Evolutionary conservation across 345 rosid genomes (phyloP).

Genomic region (Citrus trifoliata): DNA sequence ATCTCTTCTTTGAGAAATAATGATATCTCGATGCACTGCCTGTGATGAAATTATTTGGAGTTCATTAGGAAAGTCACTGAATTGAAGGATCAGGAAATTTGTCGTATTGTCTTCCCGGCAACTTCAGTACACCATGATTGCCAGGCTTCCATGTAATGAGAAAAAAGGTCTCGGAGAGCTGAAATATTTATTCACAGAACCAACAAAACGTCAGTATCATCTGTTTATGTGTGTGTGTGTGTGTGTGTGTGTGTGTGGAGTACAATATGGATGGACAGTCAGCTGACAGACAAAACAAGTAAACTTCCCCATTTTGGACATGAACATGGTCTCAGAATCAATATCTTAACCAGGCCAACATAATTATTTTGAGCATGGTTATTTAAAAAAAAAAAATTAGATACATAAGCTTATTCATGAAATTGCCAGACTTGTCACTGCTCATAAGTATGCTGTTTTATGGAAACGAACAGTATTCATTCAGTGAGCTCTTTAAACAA

Average conservation of each 20-base stretch:
- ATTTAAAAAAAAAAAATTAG: not conserved
- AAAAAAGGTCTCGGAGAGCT: constrained; percentile 80
- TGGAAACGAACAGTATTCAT: not conserved
- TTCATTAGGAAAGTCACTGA: not conserved
- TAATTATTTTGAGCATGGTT: not conserved
- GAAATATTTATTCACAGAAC: constrained; percentile 25
- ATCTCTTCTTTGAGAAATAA: constrained; percentile 21
- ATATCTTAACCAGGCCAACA: not conserved
- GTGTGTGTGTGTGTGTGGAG: too few species aligned
- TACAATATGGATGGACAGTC: not conserved
- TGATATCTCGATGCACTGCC: constrained; percentile 1
- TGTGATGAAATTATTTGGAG: not conserved
- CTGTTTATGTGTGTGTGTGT: too few species aligned
- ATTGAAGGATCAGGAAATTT: constrained; percentile 26
- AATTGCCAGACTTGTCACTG: not conserved
- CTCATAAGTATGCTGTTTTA: not conserved
- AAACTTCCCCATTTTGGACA: not conserved
- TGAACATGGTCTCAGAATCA: not conserved
- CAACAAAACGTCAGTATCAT: not conserved
- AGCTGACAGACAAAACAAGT: not conserved
- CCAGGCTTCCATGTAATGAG: constrained; percentile 94
- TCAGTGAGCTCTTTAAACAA: not conserved
- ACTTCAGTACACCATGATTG: constrained; percentile 80
- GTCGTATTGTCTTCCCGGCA: constrained; percentile 42
- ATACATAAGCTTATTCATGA: not conserved